Percentiles rank a stretch among this genome's conserved stretches.
Evolutionary conservation across 176 grass and related monocot genomes (phyloP).

Genomic region (Dendrocalamus sinicus): DNA sequence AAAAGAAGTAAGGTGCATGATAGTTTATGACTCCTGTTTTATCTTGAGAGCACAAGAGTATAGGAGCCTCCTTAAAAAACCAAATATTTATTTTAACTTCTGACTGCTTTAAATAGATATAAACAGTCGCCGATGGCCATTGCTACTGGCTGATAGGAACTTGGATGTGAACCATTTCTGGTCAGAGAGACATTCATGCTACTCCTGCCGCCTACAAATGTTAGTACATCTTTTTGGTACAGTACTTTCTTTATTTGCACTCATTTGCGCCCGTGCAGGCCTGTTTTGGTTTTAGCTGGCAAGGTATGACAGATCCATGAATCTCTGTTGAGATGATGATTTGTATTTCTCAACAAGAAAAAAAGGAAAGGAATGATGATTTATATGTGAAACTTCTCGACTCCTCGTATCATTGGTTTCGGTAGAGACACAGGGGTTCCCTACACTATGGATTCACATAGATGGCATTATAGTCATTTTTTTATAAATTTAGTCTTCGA

Average conservation of each 20-base stretch:
- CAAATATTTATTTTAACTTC: too few relatives aligned
- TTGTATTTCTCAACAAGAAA: not conserved
- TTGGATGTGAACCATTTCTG: conserved; percentile 35
- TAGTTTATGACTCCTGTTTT: too few relatives aligned
- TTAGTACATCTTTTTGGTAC: not conserved
- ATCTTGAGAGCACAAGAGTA: fast-evolving
- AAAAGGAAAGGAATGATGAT: too few relatives aligned
- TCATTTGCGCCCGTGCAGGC: not conserved
- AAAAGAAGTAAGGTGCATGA: too few relatives aligned
- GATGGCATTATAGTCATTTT: too few relatives aligned
- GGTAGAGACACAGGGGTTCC: too few relatives aligned
- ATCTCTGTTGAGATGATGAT: not conserved
- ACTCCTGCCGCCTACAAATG: not conserved
- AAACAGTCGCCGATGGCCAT: not conserved
- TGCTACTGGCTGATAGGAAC: not conserved
- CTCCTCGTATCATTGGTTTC: too few relatives aligned
- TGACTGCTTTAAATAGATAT: too few relatives aligned
- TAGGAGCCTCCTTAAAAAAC: fast-evolving
- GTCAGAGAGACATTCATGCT: not conserved
- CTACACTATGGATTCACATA: too few relatives aligned
- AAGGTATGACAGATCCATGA: not conserved
- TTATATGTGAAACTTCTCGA: too few relatives aligned
- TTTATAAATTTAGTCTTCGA: too few relatives aligned
- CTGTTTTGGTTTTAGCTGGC: not conserved
- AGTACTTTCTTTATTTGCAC: not conserved